These are phyloP conservation scores for Trichoderma arundinaceum DNA, from an alignment of 2,329 filamentous ascomycete species.

Conservation along the genomic window DNA sequence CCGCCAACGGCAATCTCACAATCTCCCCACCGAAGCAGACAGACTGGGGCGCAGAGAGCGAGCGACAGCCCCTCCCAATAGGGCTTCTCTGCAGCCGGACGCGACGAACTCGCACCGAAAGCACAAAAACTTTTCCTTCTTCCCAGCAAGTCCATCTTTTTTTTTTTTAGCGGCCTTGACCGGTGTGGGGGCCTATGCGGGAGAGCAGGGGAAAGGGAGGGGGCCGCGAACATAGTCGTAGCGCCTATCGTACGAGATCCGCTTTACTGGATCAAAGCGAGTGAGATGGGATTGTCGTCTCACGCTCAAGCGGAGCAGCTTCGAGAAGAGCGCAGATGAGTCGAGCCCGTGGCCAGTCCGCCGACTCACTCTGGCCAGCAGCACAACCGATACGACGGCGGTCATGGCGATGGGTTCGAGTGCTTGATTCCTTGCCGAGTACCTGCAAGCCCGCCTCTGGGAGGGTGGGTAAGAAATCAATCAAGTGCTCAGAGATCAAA, in stretches of 20 bases:
- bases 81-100: slow-evolving; percentile 12
- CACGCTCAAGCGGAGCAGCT: neutral
- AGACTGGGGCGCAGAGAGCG: slow-evolving; percentile 15
- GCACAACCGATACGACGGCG: neutral
- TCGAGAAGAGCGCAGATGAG: neutral
- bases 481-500: neutral
- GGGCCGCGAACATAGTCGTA: neutral
- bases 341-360: too few relatives aligned
- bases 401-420: neutral
- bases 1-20: neutral
- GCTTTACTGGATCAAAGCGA: neutral
- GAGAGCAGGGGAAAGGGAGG: neutral
- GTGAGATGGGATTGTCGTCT: neutral
- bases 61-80: slow-evolving; percentile 2
- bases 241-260: slow-evolving; percentile 4
- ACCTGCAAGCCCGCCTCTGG: neutral
- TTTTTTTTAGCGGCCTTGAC: neutral
- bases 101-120: slow-evolving; percentile 6
- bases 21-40: slow-evolving; percentile 1
- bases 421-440: neutral
- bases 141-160: neutral
- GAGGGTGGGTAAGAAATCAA: slow-evolving; percentile 21
- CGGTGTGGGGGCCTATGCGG: neutral
- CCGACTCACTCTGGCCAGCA: too few relatives aligned
- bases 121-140: neutral